Evolutionary conservation across 2,329 filamentous ascomycete species (phyloP), one percentile per base, ranked within the genome.

Genomic region (Alternaria alternata): DNA sequence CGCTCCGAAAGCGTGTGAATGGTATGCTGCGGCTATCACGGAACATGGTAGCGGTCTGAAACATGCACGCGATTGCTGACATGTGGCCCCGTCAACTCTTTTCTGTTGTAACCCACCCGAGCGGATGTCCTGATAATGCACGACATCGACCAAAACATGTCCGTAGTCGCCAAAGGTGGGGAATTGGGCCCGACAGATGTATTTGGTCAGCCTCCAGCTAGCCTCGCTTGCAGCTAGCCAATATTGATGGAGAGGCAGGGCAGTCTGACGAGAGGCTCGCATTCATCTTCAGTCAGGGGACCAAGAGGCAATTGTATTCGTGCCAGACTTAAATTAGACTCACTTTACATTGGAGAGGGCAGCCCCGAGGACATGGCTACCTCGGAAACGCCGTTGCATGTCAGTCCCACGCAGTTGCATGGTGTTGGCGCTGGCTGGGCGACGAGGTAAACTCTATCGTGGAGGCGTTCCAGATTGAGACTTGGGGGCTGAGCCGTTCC

Each of bases 271-370:
- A 24, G 46, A 49, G 30, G 46, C 18, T 38, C 46, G 32, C 46
- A 49, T 49, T 26, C 46, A 26, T 24, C 46, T 49, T 38, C 46
- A 49, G 46, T 38, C 20, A 49, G 46, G 46, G 46, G 30, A 49
- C 14, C 34, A 8, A 36, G 20, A 22, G 46, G 30, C 30, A 24
- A 22, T 30, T 34, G 34, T 18, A 14, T 18, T 42, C 18, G 18
- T 36, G 47, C n/a, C 52, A 16, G 39, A 52, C 57, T 59, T 56
- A 59, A 56, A 56, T 51, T 59, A 59, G 57, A 34, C 24, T 24
- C 24, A 16, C 26, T 57, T 53, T 43, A 34, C 20, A 41, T 30
- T 41, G 39, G 20, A 42, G 39, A 18, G 46, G 14, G 16, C 49
- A 51, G 28, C 46, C 32, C 46, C 38, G 30, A 26, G 39, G 24